These are phyloP conservation scores for Trypanosoma cruzi DNA, from an alignment of 208 protist genomes.

Conservation along the genomic window DNA sequence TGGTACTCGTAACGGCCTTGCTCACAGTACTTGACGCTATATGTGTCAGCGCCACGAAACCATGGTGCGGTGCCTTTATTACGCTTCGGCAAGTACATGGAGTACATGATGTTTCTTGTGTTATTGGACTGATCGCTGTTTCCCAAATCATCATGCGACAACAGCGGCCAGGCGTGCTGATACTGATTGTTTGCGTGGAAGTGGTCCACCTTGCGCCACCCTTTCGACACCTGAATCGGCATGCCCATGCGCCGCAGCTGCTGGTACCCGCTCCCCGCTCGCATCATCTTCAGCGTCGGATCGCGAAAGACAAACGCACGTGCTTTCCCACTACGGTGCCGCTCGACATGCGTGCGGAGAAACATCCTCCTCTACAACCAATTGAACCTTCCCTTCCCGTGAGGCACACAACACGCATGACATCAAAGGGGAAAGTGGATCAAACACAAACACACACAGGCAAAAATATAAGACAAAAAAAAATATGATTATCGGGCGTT, in stretches of 20 bases:
- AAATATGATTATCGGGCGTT: background rate
- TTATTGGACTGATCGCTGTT: constrained; percentile 92
- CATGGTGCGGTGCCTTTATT: constrained; percentile 92
- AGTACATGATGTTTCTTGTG: constrained; percentile 89
- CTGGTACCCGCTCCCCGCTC: constrained; percentile 64
- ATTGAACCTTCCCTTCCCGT: background rate
- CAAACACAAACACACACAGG: constrained; percentile 2
- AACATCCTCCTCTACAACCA: constrained; percentile 40
- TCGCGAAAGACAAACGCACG: constrained; percentile 85
- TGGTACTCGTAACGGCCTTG: constrained; percentile 93
- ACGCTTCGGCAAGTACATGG: constrained; percentile 92
- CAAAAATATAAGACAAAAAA: constrained; percentile 18
- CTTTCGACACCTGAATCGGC: constrained; percentile 47
- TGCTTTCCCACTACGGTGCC: constrained; percentile 77
- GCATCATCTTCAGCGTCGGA: constrained; percentile 71
- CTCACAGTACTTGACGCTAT: constrained; percentile 92
- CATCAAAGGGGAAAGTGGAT: background rate
- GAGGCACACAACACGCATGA: background rate
- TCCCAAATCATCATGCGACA: constrained; percentile 89
- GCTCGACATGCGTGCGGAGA: constrained; percentile 40
- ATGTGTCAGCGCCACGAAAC: constrained; percentile 92
- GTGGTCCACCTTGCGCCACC: constrained; percentile 72
- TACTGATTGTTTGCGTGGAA: constrained; percentile 87
- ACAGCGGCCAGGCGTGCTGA: constrained; percentile 89
- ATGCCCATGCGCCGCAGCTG: constrained; percentile 84